Percentiles rank a stretch among this genome's conserved stretches.
Conservation (phyloP, 2,329 filamentous ascomycete genomes). For the Corynespora cassiicola region DNA sequence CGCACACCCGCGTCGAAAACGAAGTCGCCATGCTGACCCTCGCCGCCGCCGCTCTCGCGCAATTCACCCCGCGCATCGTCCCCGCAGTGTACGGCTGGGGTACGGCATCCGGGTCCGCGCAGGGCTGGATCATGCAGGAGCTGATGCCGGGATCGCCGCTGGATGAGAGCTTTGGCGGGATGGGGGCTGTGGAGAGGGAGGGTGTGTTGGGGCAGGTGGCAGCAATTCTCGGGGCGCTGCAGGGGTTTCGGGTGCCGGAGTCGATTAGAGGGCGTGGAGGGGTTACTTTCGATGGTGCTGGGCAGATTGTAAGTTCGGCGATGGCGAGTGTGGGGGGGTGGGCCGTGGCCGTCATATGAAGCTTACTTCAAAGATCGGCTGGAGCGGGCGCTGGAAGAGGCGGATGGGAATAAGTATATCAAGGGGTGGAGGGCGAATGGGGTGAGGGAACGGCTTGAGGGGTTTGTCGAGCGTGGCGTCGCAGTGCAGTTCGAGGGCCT, state of each 20-base stretch:
- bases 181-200: slow-evolving; percentile 28
- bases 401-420: slow-evolving; percentile 33
- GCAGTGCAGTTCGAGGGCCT: slow-evolving; percentile 26
- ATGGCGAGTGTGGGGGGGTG: slow-evolving; percentile 40
- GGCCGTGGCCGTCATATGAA: slow-evolving; percentile 38
- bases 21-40: slow-evolving; percentile 33
- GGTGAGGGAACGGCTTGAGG: slow-evolving; percentile 34
- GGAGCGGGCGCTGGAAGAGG: slow-evolving; percentile 26
- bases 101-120: slow-evolving; percentile 22
- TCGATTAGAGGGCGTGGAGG: slow-evolving; percentile 40
- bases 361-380: slow-evolving; percentile 32
- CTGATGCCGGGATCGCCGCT: slow-evolving; percentile 36
- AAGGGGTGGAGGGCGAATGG: slow-evolving; percentile 39
- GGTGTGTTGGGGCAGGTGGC: slow-evolving; percentile 40
- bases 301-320: slow-evolving; percentile 36
- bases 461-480: slow-evolving; percentile 31
- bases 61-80: slow-evolving; percentile 32
- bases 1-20: slow-evolving; percentile 20
- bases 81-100: slow-evolving; percentile 39
- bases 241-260: slow-evolving; percentile 39
- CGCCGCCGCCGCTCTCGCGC: slow-evolving; percentile 30
- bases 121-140: slow-evolving; percentile 40
- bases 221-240: slow-evolving; percentile 35
- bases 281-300: slow-evolving; percentile 37
- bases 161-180: slow-evolving; percentile 23